These are phyloP conservation scores for Suillus luteus DNA, from an alignment of 768 basidiomycete species.

Conservation along the genomic window DNA sequence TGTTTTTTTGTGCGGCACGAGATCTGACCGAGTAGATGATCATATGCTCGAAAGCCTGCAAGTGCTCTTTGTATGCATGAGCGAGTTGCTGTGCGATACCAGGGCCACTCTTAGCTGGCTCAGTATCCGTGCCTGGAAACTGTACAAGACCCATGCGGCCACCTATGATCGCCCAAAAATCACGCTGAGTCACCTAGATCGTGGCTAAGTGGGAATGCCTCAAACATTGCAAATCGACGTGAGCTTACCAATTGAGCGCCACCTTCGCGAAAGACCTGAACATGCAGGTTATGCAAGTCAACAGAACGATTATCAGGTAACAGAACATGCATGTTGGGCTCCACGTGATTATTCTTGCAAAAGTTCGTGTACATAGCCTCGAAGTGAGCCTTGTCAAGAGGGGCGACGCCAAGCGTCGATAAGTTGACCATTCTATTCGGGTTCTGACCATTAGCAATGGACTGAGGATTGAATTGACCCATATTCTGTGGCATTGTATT, in stretches of 20 bases:
- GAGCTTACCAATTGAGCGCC: constrained; percentile 49
- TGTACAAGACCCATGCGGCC: constrained; percentile 67
- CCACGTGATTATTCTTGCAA: constrained; percentile 43
- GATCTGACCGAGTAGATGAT: constrained; percentile 46
- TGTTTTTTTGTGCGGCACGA: constrained; percentile 21
- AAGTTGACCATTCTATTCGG: constrained; percentile 19
- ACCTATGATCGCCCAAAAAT: constrained; percentile 66
- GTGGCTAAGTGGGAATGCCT: constrained; percentile 14
- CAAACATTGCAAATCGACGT: constrained; percentile 3
- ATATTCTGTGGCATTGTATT: constrained; percentile 38
- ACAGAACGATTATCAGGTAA: constrained; percentile 55
- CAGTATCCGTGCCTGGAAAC: constrained; percentile 60
- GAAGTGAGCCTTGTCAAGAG: constrained; percentile 55
- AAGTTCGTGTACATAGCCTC: constrained; percentile 52
- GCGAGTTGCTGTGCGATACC: constrained; percentile 60
- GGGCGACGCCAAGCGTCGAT: constrained; percentile 26
- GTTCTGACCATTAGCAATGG: constrained; percentile 23
- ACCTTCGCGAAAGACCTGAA: constrained; percentile 58
- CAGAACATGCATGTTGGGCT: constrained; percentile 43
- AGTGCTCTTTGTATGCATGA: constrained; percentile 60
- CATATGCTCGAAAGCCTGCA: constrained; percentile 56
- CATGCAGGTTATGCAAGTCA: constrained; percentile 63
- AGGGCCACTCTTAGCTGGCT: constrained; percentile 65
- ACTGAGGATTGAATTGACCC: constrained; percentile 23
- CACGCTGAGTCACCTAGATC: constrained; percentile 53